Conservation (phyloP, 139 green algal genomes). For the Eudorina sp. region DNA sequence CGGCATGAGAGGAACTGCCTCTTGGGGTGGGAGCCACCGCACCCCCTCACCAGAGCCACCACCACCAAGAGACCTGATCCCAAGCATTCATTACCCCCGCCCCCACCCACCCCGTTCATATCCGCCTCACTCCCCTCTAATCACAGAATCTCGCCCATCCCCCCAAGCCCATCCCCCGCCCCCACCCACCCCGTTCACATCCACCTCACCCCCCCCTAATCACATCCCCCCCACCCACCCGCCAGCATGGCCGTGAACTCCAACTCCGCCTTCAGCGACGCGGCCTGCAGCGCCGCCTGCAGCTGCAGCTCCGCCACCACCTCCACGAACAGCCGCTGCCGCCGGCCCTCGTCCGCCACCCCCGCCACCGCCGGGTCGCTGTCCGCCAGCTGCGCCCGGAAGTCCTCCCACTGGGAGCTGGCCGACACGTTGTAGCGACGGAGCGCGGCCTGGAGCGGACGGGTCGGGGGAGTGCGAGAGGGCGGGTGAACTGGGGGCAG, state of each 20-base stretch:
- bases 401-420: slow-evolving; percentile 5
- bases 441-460: not conserved
- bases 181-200: too few relatives aligned
- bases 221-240: slow-evolving; percentile 12
- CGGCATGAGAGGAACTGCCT: too few relatives aligned
- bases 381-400: not conserved
- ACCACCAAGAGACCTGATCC: too few relatives aligned
- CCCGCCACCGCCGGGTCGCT: slow-evolving; percentile 3
- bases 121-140: too few relatives aligned
- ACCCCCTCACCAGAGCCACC: too few relatives aligned
- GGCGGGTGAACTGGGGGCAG: not conserved
- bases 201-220: too few relatives aligned
- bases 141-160: too few relatives aligned
- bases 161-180: too few relatives aligned
- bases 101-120: too few relatives aligned
- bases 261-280: slow-evolving; percentile 30
- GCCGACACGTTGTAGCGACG: slow-evolving; percentile 28
- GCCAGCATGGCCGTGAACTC: slow-evolving; percentile 44
- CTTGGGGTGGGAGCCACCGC: too few relatives aligned
- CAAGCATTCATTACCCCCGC: too few relatives aligned
- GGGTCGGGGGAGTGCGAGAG: not conserved
- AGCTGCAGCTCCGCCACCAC: slow-evolving; percentile 39
- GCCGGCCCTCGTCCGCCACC: slow-evolving; percentile 23
- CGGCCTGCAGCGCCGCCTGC: slow-evolving; percentile 36
- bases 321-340: slow-evolving; percentile 51